phyloP scores from a whole-genome alignment of 164 flowering plant genomes.

The Macadamia integrifolia region DNA sequence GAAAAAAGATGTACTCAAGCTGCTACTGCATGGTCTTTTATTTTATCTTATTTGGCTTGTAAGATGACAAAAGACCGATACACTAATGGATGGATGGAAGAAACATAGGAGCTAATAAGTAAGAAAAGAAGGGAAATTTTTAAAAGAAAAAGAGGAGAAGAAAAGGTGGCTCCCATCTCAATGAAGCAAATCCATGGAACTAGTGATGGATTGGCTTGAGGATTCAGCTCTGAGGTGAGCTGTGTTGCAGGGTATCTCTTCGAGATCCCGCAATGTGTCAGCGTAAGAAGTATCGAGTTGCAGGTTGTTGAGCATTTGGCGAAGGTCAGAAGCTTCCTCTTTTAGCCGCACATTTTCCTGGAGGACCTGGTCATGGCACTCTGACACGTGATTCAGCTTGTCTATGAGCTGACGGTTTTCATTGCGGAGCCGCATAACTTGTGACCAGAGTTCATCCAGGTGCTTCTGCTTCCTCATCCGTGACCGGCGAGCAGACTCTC shows the following conservation, averaged over 20 bases:
- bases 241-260: slow-evolving; percentile 41
- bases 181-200: slow-evolving; percentile 35
- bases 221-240: slow-evolving; percentile 42
- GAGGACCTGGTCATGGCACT: slow-evolving; percentile 29
- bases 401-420: slow-evolving; percentile 28
- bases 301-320: slow-evolving; percentile 49
- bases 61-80: neutral
- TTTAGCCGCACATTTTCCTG: slow-evolving; percentile 34
- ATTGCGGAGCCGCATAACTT: slow-evolving; percentile 28
- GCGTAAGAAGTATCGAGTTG: slow-evolving; percentile 44
- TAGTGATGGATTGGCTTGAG: slow-evolving; percentile 32
- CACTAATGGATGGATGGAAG: neutral
- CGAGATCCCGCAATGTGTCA: slow-evolving; percentile 30
- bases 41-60: slow-evolving; percentile 13
- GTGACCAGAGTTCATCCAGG: slow-evolving; percentile 30
- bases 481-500: slow-evolving; percentile 65
- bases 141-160: neutral
- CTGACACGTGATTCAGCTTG: slow-evolving; percentile 20
- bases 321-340: slow-evolving; percentile 61
- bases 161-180: slow-evolving; percentile 6
- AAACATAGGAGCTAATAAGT: slow-evolving; percentile 4
- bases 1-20: slow-evolving; percentile 15
- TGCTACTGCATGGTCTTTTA: slow-evolving; percentile 13
- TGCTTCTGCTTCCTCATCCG: slow-evolving; percentile 61
- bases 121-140: neutral